Base-by-base conservation (phyloP, 306 rosid species). In the Calophaca sinica region DNA sequence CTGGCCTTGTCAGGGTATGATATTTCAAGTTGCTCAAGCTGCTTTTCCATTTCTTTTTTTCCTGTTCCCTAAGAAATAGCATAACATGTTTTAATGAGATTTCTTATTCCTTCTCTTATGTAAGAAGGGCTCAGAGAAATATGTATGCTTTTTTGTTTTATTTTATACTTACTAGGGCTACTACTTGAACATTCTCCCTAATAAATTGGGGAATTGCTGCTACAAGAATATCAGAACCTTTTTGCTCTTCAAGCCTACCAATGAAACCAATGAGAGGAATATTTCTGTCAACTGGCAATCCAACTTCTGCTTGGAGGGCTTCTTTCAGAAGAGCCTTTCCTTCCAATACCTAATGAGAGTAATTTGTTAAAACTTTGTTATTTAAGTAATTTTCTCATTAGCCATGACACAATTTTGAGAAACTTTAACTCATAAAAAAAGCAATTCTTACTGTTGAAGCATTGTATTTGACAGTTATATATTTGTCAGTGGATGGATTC, bases 171-270 rank as follows among this genome's bases (percentile, higher is more conserved):
- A 94, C 99, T 68, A 94, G 98, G 80, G 91, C 84, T 32, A 92
- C 87, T 59, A 94, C 71, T 70, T 94, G 99, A 72, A 90, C 86
- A 72, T 88, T 70, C 80, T 87, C 90, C 38, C 38, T 42, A 12
- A 86, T 69, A 59, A 94, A 86, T 57, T 84, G 74, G 0, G 96
- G 87, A 82, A 94, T 90, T 32, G 99, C 96, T 63, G 79, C 97
- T 33, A 77, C 91, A 36, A 94, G 90, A 82, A 94, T 92, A 82
- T 94, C 99, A 5, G 99, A 89, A 73, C 99, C 99, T 75, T 94
- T 94, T 82, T 94, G 99, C 86, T 94, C 99, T 79, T 94, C 99
- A 32, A 94, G 96, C 62, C 99, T 92, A 46, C 99, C 99, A 15
- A 94, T 88, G 79, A 92, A 94, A 62, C 89, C 93, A 9, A 94